A percentile compares a stretch with the other conserved stretches of the same genome.
phyloP scores from a whole-genome alignment of 192 early-diverging fungal genomes.

The Backusella mclennaniae region DNA sequence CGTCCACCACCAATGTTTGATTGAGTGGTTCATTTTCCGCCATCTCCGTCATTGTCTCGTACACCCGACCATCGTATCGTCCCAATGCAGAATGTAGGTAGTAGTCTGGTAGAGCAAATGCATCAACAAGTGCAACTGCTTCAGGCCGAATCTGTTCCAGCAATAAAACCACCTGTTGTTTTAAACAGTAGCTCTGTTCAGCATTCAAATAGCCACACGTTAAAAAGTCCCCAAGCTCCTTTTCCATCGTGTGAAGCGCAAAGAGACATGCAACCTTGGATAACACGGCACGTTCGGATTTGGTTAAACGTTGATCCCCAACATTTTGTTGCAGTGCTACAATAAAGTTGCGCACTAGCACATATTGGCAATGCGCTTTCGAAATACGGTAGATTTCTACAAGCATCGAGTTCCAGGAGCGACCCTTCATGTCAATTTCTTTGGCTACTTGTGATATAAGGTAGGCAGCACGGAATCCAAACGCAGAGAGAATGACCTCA shows the following conservation, averaged over 20 bases:
- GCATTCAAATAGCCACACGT: constrained; percentile 50
- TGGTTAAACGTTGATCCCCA: constrained; percentile 30
- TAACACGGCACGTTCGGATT: constrained; percentile 30
- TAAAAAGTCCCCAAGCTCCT: constrained; percentile 64
- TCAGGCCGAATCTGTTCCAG: constrained; percentile 69
- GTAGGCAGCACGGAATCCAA: constrained; percentile 69
- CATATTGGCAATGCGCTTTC: constrained; percentile 80
- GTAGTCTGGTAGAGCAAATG: constrained; percentile 75
- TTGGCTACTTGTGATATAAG: constrained; percentile 61
- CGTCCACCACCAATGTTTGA: constrained; percentile 52
- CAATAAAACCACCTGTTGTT: constrained; percentile 45
- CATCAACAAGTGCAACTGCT: constrained; percentile 80
- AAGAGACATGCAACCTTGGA: constrained; percentile 50
- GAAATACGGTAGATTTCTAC: constrained; percentile 73
- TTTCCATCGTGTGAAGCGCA: constrained; percentile 66
- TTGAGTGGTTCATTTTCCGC: constrained; percentile 78
- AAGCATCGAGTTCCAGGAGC: constrained; percentile 75
- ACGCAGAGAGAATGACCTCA: constrained; percentile 61
- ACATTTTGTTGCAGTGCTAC: constrained; percentile 41
- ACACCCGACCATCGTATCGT: constrained; percentile 75
- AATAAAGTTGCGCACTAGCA: constrained; percentile 73
- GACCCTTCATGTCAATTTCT: constrained; percentile 57
- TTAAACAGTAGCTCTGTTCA: constrained; percentile 48
- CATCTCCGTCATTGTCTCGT: constrained; percentile 73
- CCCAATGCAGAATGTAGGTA: constrained; percentile 76